Evolutionary conservation across 176 grass and related monocot species (phyloP).

Genomic region (Pontederia crassipes): DNA sequence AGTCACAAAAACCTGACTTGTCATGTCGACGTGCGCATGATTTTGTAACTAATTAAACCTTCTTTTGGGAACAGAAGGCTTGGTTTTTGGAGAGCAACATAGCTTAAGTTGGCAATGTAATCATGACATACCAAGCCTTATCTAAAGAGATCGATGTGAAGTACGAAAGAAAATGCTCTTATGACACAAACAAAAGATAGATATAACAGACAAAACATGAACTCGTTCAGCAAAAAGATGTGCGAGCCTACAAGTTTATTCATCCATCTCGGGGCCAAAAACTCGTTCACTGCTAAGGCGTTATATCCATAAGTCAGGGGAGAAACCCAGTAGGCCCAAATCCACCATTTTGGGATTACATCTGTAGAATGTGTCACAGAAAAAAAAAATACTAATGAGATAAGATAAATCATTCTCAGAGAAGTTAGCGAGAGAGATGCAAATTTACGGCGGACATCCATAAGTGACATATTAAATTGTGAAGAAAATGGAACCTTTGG

Average conservation of each 20-base stretch:
- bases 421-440: too few species aligned
- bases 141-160: too few species aligned
- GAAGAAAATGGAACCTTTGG: conserved; percentile 48
- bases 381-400: conserved; percentile 15
- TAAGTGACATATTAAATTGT: neutral
- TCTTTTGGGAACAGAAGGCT: conserved; percentile 10
- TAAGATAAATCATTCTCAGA: neutral
- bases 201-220: too few species aligned
- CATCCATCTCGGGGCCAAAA: conserved; percentile 88
- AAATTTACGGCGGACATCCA: too few species aligned
- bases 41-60: too few species aligned
- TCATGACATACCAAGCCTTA: too few species aligned
- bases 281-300: conserved; percentile 85
- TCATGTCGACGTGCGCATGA: too few species aligned
- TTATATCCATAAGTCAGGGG: conserved; percentile 78
- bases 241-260: conserved; percentile 13
- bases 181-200: too few species aligned
- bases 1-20: too few species aligned
- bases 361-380: conserved; percentile 27
- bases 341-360: conserved; percentile 83
- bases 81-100: too few species aligned
- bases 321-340: conserved; percentile 98
- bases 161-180: too few species aligned
- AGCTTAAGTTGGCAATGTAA: too few species aligned
- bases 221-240: neutral